Conservation (phyloP, 768 basidiomycete species). For the Boletus rex-veris region DNA sequence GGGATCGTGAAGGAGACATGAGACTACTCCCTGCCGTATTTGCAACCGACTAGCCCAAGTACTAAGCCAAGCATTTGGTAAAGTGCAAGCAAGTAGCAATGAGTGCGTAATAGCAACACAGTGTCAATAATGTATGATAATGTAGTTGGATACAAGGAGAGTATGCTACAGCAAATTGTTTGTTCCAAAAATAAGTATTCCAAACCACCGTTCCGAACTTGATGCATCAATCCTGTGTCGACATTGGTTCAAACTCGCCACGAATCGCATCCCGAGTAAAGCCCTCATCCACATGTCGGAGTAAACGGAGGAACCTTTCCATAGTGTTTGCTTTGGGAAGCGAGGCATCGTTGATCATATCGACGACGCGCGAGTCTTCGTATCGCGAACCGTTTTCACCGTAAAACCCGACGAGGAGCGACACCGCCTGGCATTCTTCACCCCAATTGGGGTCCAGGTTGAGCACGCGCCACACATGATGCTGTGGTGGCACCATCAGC, state of each 20-base stretch:
- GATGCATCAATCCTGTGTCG: background rate
- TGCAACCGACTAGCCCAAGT: too few relatives aligned
- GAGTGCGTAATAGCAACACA: too few relatives aligned
- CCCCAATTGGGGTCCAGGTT: slow-evolving; percentile 42
- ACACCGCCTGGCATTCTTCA: slow-evolving; percentile 47
- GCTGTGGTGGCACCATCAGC: slow-evolving; percentile 15
- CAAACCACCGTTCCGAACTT: background rate
- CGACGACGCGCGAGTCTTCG: slow-evolving; percentile 47
- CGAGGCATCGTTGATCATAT: slow-evolving; percentile 47
- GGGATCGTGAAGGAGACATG: slow-evolving; percentile 43
- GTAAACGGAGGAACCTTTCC: slow-evolving; percentile 44
- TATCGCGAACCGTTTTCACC: slow-evolving; percentile 50
- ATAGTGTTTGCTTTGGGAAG: slow-evolving; percentile 44
- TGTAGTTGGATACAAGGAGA: slow-evolving; percentile 1
- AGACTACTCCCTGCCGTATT: slow-evolving; percentile 22
- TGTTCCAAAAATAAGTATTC: background rate
- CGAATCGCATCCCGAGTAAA: slow-evolving; percentile 30
- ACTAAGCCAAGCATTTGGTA: too few relatives aligned
- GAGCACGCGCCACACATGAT: slow-evolving; percentile 53
- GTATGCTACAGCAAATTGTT: background rate
- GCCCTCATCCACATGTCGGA: slow-evolving; percentile 46
- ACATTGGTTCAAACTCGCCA: background rate
- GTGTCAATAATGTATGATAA: background rate
- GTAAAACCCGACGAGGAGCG: slow-evolving; percentile 50
- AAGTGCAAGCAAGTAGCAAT: too few relatives aligned